Evolutionary conservation across 73 alveolate species (phyloP), one percentile per base, ranked within the genome.

Genomic region (Paramecium sexaurelia): DNA sequence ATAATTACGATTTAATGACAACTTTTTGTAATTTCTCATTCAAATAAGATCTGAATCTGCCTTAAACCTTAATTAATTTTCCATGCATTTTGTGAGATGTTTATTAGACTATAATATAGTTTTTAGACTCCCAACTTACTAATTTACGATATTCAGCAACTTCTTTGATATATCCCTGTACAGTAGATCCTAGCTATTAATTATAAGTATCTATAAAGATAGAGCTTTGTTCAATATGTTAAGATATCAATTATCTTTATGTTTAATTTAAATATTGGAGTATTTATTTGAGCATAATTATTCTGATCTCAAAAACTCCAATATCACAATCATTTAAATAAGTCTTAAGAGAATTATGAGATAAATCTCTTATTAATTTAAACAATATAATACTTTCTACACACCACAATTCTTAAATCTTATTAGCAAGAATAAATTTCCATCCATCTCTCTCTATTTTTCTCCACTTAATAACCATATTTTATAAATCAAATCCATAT

Each of bases 361-460:
- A 11, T 20, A 35, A 36, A 71, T 35, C 57, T 71, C 86, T 86
- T 37, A 71, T 37, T 61, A 86, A 66, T 68, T 86, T 86, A 33
- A 86, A 57, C 36, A 86, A 33, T 45, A 86, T 86, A 33, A 86
- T 75, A 61, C 82, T 75, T 40, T 86, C 93, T 61, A 86, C 69
- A 26, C 67, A 86, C 78, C 84, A 71, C 0, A 86, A 24, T 86
- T 86, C 93, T 36, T 86, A 24, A n/a, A 61, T 75, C 17, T 86
- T 86, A 39, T 86, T 75, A 13, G 73, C 32, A 5, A 86, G 55
- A 13, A 86, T 86, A 15, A 17, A 57, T 57, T 86, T 86, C 93
- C 93, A 86, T 43, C 93, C 82, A 61, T 66, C 84, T 61, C 93
- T 71, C 20, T 86, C 93, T 19, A 86, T 51, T 57, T 61, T 86